Conservation (phyloP, 164 flowering plant species). For the Hamamelis virginiana region DNA sequence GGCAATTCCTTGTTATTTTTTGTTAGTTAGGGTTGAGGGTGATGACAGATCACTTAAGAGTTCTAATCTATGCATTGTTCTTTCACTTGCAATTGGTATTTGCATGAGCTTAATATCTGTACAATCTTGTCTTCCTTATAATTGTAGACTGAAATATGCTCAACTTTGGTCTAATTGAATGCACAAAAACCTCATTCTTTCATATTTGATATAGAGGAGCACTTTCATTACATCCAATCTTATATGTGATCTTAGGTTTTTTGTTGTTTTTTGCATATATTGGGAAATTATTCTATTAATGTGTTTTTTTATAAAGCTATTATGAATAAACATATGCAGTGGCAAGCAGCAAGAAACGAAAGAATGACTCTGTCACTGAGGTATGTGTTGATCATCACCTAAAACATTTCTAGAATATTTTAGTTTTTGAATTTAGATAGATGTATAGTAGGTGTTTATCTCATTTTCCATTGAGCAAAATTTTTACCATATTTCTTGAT, state of each 20-base stretch:
- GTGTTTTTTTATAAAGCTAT: neutral
- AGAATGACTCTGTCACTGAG: slow-evolving; percentile 51
- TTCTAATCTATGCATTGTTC: no score
- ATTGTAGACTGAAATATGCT: neutral
- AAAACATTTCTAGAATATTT: neutral
- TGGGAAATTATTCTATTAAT: neutral
- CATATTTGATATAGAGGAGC: neutral
- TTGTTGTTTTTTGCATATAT: neutral
- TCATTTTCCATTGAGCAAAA: neutral
- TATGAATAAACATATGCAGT: slow-evolving; percentile 38
- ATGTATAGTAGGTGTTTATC: neutral
- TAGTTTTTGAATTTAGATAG: neutral
- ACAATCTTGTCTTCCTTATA: neutral
- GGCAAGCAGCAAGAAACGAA: slow-evolving; percentile 69
- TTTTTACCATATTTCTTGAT: neutral
- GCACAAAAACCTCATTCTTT: neutral
- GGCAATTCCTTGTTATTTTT: no score
- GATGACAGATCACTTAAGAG: neutral
- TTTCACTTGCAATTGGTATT: neutral
- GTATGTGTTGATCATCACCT: slow-evolving; percentile 27
- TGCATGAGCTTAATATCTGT: neutral
- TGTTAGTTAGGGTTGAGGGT: neutral
- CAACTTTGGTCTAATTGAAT: neutral
- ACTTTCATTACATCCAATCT: neutral
- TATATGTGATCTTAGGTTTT: neutral